Evolutionary conservation across 148 eudicot genomes (phyloP).

Genomic region (Salicornia ramosissima): DNA sequence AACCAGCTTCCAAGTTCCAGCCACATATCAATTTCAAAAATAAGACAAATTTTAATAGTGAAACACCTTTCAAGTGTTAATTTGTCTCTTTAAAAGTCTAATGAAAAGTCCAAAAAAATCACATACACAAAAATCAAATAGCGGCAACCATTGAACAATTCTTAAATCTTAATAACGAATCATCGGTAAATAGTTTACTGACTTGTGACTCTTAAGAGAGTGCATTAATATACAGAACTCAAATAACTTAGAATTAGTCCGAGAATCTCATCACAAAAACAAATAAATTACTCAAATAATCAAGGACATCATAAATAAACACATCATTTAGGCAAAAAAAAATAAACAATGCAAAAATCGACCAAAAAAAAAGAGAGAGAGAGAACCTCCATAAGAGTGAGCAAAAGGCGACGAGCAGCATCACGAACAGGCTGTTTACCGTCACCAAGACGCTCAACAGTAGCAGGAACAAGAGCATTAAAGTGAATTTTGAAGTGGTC

Average conservation of each 20-base stretch:
- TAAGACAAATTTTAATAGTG: too few relatives aligned
- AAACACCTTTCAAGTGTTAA: too few relatives aligned
- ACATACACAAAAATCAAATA: too few relatives aligned
- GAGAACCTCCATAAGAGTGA: constrained; percentile 93
- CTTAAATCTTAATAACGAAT: not conserved
- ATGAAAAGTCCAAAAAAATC: too few relatives aligned
- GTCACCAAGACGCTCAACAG: constrained; percentile 87
- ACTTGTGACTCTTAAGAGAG: not conserved
- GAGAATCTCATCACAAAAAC: not conserved
- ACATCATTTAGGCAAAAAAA: not conserved
- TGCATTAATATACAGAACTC: not conserved
- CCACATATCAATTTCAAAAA: not conserved
- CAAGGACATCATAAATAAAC: not conserved
- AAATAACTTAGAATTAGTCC: not conserved
- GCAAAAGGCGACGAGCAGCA: constrained; percentile 67
- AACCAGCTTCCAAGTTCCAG: not conserved
- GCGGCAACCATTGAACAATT: too few relatives aligned
- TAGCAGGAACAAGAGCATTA: constrained; percentile 80
- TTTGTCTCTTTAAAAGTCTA: too few relatives aligned
- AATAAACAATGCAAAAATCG: not conserved
- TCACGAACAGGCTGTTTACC: constrained; percentile 93
- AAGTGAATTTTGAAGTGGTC: constrained; percentile 83
- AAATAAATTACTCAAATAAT: not conserved
- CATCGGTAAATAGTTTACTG: too few relatives aligned
- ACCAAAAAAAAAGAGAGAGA: not conserved